Percentiles rank a stretch among this genome's conserved stretches.
These are phyloP conservation scores for Trichoderma brevicompactum DNA, from an alignment of 2,329 filamentous ascomycete species.

Conservation along the genomic window DNA sequence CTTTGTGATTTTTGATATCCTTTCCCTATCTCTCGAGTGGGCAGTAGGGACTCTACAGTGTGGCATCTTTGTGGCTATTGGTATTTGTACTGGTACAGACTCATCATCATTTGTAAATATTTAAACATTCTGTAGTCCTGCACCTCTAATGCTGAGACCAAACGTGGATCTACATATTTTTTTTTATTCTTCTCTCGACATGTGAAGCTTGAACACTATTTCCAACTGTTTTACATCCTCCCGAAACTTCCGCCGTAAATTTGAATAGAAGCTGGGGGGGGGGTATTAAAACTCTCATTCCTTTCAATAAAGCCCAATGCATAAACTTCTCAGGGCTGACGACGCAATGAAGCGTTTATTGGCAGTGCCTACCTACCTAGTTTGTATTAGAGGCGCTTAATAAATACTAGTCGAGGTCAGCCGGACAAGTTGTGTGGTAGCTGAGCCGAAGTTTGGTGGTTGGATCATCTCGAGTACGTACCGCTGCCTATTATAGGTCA, in stretches of 20 bases:
- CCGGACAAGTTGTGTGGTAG: not conserved
- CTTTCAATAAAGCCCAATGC: not conserved
- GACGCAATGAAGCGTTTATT: conserved; percentile 5
- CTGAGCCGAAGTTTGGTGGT: not conserved
- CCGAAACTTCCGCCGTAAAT: no score
- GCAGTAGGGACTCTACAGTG: conserved; percentile 24
- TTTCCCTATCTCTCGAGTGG: conserved; percentile 33
- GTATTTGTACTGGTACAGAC: conserved; percentile 19
- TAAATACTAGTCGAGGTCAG: conserved; percentile 8
- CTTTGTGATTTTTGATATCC: conserved; percentile 40
- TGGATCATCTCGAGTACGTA: conserved; percentile 5
- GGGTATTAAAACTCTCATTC: not conserved
- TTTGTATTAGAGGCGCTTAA: not conserved
- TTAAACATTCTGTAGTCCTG: conserved; percentile 26
- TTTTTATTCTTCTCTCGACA: not conserved
- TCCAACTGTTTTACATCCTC: not conserved
- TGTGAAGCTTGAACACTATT: not conserved
- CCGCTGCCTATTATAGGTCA: conserved; percentile 26
- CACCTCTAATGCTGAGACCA: conserved; percentile 7
- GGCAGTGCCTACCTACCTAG: not conserved
- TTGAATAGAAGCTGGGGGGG: no score
- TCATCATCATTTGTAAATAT: conserved; percentile 26
- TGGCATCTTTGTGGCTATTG: conserved; percentile 25
- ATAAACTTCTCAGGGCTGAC: conserved; percentile 3
- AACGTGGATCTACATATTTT: conserved; percentile 6